Evolutionary conservation across 1,139 yeast species (phyloP), one percentile per base, ranked within the genome.

Genomic region (Kurtzmaniella quercitrusa): DNA sequence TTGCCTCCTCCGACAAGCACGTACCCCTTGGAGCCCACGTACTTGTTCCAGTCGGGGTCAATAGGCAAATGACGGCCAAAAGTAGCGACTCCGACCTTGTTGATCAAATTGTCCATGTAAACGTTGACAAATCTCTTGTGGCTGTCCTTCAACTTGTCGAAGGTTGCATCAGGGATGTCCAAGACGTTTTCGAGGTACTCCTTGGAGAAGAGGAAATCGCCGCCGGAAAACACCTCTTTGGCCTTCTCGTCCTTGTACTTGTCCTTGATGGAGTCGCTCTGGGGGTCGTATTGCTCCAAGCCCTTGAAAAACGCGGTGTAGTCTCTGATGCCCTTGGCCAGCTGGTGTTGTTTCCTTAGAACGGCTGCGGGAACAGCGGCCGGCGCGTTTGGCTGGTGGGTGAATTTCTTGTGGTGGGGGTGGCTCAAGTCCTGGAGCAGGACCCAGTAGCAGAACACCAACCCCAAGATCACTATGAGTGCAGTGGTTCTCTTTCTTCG

Each of bases 1-100:
- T 64, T 50, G 2, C 74, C 75, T 5, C 78, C 78, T 2, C 78
- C 78, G 36, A 73, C 66, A 39, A 72, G 44, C 1, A 72, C 75
- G 50, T 66, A 68, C 7, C 78, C 78, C 17, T 59, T 51, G 1
- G 70, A 57, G 0, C 63, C 68, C n/a, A 58, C 50, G 53, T 70
- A 73, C 1, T 46, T 40, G 2, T 51, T 48, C 77, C 77, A 73
- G 42, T 63, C 68, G 2, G 64, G 59, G 48, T 68, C 73, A 5
- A 61, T 43, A 19, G 59, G 52, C 31, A 65, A 50, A n/a, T 68
- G 41, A 43, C 59, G 65, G 11, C 76, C 76, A 54, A 72, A 73
- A 1, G 77, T 70, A 4, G 62, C 51, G 4, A 72, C 44, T 2
- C 64, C 64, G 37, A 53, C 53, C 21, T 60, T 52, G n/a, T 66